Evolutionary conservation across 192 early-diverging fungal species (phyloP).

Genomic region (Rhizophlyctis rosea): DNA sequence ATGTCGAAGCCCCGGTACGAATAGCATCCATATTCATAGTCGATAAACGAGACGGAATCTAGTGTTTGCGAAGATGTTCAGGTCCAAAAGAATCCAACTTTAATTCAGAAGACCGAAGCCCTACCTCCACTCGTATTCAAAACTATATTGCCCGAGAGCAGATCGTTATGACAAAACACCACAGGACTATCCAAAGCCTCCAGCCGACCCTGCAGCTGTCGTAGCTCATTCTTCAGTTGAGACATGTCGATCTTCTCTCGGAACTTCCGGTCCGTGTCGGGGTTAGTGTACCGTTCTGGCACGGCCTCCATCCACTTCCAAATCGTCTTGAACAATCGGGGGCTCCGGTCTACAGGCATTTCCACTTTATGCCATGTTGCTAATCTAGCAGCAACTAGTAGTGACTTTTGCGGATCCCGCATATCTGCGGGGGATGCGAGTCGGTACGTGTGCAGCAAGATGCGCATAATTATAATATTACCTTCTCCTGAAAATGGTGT

Average conservation of each 20-base stretch:
- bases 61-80: constrained; percentile 4
- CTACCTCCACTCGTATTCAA: constrained; percentile 54
- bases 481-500: constrained; percentile 61
- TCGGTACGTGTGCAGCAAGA: neutral
- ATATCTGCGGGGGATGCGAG: constrained; percentile 52
- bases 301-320: constrained; percentile 68
- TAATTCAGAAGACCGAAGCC: neutral
- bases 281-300: constrained; percentile 54
- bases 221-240: constrained; percentile 34
- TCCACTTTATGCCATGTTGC: constrained; percentile 79
- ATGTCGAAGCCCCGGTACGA: constrained; percentile 90
- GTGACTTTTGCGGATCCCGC: constrained; percentile 65
- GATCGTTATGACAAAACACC: constrained; percentile 91
- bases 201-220: constrained; percentile 52
- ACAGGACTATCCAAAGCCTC: constrained; percentile 66
- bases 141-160: constrained; percentile 88
- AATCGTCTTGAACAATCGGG: constrained; percentile 69
- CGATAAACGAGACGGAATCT: constrained; percentile 71
- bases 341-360: constrained; percentile 38
- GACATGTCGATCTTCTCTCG: constrained; percentile 14
- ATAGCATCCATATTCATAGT: constrained; percentile 90
- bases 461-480: neutral
- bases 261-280: constrained; percentile 56
- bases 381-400: constrained; percentile 72
- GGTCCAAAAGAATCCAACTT: constrained; percentile 5